Evolutionary conservation across 352 stramenopile genomes (phyloP).

Genomic region (Globisporangium camurandrum): DNA sequence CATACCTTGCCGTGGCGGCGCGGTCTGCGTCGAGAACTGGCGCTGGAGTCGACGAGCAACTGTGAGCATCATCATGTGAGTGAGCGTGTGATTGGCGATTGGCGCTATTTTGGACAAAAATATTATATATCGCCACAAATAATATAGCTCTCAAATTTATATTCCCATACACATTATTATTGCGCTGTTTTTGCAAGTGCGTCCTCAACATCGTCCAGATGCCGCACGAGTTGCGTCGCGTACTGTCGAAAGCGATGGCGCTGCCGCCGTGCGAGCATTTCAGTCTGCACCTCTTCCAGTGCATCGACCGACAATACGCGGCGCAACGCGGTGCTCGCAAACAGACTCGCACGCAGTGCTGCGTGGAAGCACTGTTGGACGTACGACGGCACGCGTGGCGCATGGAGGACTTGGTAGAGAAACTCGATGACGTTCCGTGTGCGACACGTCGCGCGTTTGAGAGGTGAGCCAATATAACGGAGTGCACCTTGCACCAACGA

Average conservation of each 20-base stretch:
- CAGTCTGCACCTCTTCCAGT: constrained; percentile 23
- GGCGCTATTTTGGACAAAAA: background rate
- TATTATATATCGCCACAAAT: background rate
- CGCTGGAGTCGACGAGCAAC: constrained; percentile 26
- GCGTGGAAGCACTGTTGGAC: constrained; percentile 46
- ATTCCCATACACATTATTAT: background rate
- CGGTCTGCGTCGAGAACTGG: constrained; percentile 27
- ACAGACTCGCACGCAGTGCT: constrained; percentile 7
- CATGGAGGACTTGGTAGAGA: constrained; percentile 64
- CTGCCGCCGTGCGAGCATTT: constrained; percentile 27
- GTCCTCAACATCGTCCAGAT: constrained; percentile 6
- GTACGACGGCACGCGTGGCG: constrained; percentile 32
- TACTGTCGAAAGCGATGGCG: constrained; percentile 60
- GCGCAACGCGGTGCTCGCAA: constrained; percentile 9
- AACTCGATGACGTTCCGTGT: constrained; percentile 59
- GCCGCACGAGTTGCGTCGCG: constrained; percentile 20
- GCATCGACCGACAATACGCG: constrained; percentile 11
- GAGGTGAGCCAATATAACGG: constrained; percentile 37
- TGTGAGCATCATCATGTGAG: background rate
- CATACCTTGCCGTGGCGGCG: constrained; percentile 32
- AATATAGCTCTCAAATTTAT: too few species aligned
- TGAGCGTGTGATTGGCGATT: background rate
- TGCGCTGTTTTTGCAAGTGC: background rate
- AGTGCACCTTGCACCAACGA: constrained; percentile 40
- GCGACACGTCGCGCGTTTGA: constrained; percentile 38